Conservation (phyloP, 352 stramenopile species). For the Phytophthora colocasiae region DNA sequence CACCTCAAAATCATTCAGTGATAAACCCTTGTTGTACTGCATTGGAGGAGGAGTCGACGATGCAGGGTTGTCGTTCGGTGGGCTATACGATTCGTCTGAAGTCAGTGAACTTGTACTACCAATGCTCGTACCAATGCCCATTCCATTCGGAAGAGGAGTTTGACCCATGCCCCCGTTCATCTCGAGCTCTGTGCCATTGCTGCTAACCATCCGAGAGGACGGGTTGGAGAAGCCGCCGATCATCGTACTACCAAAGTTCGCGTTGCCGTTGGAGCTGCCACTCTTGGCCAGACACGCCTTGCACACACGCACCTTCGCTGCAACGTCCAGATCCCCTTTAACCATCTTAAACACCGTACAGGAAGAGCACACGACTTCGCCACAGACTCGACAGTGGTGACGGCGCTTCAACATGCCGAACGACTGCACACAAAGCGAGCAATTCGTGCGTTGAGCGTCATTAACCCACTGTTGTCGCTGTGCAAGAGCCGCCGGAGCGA, state of each 20-base stretch:
- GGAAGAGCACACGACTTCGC: constrained; percentile 84
- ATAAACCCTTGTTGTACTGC: constrained; percentile 46
- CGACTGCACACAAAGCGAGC: constrained; percentile 78
- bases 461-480: constrained; percentile 84
- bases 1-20: constrained; percentile 56
- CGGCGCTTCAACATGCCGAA: constrained; percentile 85
- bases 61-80: constrained; percentile 41
- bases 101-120: constrained; percentile 59
- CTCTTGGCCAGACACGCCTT: constrained; percentile 81
- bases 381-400: constrained; percentile 89
- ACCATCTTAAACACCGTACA: constrained; percentile 86
- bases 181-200: constrained; percentile 42
- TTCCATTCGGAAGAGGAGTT: constrained; percentile 16
- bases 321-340: constrained; percentile 54
- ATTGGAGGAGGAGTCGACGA: constrained; percentile 30
- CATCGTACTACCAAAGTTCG: constrained; percentile 35
- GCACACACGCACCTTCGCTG: constrained; percentile 76
- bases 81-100: constrained; percentile 58
- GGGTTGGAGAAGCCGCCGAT: constrained; percentile 26
- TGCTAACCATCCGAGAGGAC: constrained; percentile 27
- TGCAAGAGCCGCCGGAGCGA: constrained; percentile 66
- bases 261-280: constrained; percentile 34
- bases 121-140: constrained; percentile 35
- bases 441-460: constrained; percentile 78
- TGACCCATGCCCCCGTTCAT: constrained; percentile 18